Conservation (phyloP, 2,329 filamentous ascomycete species). For the Aspergillus niger region DNA sequence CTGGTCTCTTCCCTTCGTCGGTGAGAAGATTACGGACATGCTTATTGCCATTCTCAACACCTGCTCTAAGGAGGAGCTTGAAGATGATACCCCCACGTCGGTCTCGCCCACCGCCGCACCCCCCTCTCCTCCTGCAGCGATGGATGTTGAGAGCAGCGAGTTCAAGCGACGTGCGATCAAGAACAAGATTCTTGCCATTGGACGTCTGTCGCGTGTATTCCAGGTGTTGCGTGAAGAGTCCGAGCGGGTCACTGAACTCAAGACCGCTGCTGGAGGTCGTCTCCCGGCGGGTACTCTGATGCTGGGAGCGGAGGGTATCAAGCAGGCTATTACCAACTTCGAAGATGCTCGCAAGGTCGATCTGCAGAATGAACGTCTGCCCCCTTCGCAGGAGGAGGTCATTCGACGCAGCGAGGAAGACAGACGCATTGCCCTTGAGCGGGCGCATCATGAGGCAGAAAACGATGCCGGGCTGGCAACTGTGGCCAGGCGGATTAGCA, state of each 20-base stretch:
- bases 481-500: constrained; percentile 89
- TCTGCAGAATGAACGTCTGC: constrained; percentile 91
- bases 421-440: constrained; percentile 77
- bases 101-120: constrained; percentile 69
- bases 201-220: constrained; percentile 94
- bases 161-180: constrained; percentile 97
- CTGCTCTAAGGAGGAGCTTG: constrained; percentile 97
- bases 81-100: constrained; percentile 80
- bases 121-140: constrained; percentile 69
- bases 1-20: constrained; percentile 98
- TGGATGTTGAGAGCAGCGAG: constrained; percentile 84
- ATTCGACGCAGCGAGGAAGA: constrained; percentile 79
- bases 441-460: constrained; percentile 83
- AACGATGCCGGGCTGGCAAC: constrained; percentile 86
- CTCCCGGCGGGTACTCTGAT: constrained; percentile 94
- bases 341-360: constrained; percentile 97
- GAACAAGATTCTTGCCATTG: constrained; percentile 99
- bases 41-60: constrained; percentile 97
- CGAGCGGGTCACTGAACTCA: constrained; percentile 93
- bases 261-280: constrained; percentile 90
- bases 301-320: constrained; percentile 97
- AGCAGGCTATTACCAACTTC: constrained; percentile 95
- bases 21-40: constrained; percentile 99
- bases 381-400: constrained; percentile 90
- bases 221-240: constrained; percentile 97